A percentile compares a stretch with the other conserved stretches of the same genome.
Conservation (phyloP, 83 land plant species). For the Picea engelmannii region DNA sequence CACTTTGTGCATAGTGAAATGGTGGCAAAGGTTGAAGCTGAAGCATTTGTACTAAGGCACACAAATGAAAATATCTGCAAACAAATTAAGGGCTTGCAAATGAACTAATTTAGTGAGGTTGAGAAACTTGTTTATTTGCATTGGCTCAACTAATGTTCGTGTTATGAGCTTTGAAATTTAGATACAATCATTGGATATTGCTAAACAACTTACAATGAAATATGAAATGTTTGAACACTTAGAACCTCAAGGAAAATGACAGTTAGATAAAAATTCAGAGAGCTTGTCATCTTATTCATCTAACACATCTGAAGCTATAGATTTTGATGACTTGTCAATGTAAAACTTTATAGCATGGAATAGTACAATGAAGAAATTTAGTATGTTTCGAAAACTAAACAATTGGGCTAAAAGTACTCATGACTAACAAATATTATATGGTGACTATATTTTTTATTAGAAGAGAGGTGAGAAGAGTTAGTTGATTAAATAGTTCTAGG, state of each 20-base stretch:
- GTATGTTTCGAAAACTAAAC: constrained; percentile 35
- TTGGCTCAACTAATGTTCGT: constrained; percentile 91
- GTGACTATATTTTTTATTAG: constrained; percentile 27
- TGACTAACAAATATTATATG: constrained; percentile 24
- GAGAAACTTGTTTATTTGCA: constrained; percentile 91
- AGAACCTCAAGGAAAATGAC: constrained; percentile 4
- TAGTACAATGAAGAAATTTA: constrained; percentile 25
- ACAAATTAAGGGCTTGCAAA: constrained; percentile 91
- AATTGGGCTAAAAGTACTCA: constrained; percentile 41
- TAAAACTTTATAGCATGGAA: constrained; percentile 2
- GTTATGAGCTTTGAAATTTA: constrained; percentile 60
- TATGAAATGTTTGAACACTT: constrained; percentile 16
- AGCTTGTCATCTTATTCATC: constrained; percentile 22
- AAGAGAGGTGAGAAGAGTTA: constrained; percentile 31
- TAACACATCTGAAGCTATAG: constrained; percentile 18
- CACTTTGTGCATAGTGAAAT: constrained; percentile 59
- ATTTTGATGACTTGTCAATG: constrained; percentile 22
- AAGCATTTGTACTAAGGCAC: constrained; percentile 63
- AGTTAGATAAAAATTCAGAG: constrained; percentile 17
- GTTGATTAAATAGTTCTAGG: constrained; percentile 28
- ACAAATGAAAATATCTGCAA: constrained; percentile 76
- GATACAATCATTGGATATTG: constrained; percentile 26
- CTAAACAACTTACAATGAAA: constrained; percentile 28
- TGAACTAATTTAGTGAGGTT: constrained; percentile 82
- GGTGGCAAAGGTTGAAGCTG: constrained; percentile 66